Percentiles rank a stretch among this genome's conserved stretches.
These are phyloP conservation scores for Prunus mongolica DNA, from an alignment of 306 rosid genomes.

Conservation along the genomic window DNA sequence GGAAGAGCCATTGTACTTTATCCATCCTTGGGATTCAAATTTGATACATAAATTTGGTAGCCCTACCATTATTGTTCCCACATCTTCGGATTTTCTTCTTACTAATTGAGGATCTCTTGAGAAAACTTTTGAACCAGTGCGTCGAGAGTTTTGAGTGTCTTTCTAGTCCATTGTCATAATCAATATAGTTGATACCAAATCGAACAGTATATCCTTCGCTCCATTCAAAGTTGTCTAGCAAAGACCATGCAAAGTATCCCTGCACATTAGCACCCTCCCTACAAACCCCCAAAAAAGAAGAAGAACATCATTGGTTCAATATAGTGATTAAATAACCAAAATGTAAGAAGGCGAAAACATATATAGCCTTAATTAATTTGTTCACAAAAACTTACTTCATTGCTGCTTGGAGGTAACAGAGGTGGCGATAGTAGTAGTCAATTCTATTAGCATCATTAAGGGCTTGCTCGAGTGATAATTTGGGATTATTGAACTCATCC, in stretches of 20 bases:
- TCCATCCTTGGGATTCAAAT: neutral
- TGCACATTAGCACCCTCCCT: conserved; percentile 60
- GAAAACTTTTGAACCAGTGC: conserved; percentile 56
- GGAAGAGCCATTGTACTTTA: too few relatives aligned
- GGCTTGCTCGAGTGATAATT: conserved; percentile 8
- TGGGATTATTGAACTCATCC: conserved; percentile 48
- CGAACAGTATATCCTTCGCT: conserved; percentile 41
- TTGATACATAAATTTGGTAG: neutral
- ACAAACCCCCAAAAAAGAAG: neutral
- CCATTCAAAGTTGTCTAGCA: conserved; percentile 67
- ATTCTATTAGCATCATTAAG: conserved; percentile 39
- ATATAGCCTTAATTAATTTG: neutral
- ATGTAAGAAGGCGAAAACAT: neutral
- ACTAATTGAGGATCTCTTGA: neutral
- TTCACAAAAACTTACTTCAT: conserved; percentile 35
- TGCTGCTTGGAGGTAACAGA: neutral
- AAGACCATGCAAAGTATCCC: conserved; percentile 67
- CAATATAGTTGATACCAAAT: conserved; percentile 60
- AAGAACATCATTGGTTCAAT: neutral
- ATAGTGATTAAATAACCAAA: too few relatives aligned
- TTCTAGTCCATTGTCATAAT: conserved; percentile 42
- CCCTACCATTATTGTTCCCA: neutral
- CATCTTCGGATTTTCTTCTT: neutral
- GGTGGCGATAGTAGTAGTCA: conserved; percentile 40
- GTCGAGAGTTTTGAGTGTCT: conserved; percentile 59